Base-by-base conservation (phyloP, 257 asterid genomes). In the Solanum pennellii region DNA sequence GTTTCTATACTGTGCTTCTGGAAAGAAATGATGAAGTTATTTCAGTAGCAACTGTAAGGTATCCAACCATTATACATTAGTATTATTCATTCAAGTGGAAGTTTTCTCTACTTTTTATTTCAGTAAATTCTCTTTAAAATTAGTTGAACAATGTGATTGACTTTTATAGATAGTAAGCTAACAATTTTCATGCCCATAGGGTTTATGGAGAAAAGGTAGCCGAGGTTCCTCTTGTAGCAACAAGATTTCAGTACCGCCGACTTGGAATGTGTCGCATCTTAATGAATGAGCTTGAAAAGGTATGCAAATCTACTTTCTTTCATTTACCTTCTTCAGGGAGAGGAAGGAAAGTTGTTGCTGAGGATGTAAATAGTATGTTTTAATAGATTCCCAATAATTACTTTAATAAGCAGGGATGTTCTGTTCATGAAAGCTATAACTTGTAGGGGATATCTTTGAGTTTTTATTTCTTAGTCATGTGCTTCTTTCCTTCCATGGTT, bases 231-330 rank as follows among this genome's bases (percentile, higher is more conserved):
- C 92, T 95, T 52, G 93, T 95, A 74, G 98, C 96, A 12, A 95
- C 98, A 74, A 92, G 96, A 86, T 95, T 95, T 90, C 93, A 91
- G 60, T 94, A 90, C 90, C 98, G 98, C 86, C 91, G 94, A 90
- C 96, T 88, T 88, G 98, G 98, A 87, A 94, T 95, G 96, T 95
- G 98, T 86, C 92, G 98, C 47, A 75, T 94, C 88, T 86, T 95
- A 91, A 95, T 95, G 98, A 89, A 93, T 59, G 98, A 90, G 89
- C 98, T 95, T 79, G 98, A 95, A 89, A 92, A 94, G 98, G 98
- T 94, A 73, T 25, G 71, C 75, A n/a, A 23, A 42, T 83, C 15
- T 83, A 74, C 45, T 84, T 44, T 71, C 65, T 86, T 87, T 66
- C 89, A 21, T 49, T 29, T 41, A 23, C 42, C 71, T 87, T 59